Conservation (phyloP, 2,329 filamentous ascomycete species). For the Trichocomaceae sp. region DNA sequence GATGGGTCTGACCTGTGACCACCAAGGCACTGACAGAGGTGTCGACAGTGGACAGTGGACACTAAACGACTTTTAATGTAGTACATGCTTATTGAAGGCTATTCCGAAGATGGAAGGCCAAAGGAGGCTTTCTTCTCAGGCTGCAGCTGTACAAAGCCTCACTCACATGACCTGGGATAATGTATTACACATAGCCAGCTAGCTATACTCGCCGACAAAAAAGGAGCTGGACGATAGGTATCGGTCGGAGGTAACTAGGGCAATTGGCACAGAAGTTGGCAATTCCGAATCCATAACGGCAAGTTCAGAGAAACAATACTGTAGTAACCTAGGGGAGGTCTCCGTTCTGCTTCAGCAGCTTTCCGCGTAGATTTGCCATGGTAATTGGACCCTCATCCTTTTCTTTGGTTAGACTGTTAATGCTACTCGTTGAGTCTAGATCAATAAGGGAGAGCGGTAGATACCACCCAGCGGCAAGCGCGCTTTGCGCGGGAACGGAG, state of each 20-base stretch:
- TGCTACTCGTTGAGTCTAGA: background rate
- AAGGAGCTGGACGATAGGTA: background rate
- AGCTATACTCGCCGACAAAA: background rate
- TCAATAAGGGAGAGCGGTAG: background rate
- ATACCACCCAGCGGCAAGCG: conserved; percentile 28
- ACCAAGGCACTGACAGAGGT: background rate
- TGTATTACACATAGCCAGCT: background rate
- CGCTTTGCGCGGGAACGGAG: conserved; percentile 28
- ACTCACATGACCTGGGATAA: conserved; percentile 9
- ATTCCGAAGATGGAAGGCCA: background rate
- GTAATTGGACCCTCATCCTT: background rate
- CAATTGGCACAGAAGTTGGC: background rate
- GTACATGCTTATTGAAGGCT: background rate
- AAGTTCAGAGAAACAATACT: background rate
- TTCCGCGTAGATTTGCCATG: background rate
- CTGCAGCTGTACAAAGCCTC: background rate
- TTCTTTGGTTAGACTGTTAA: background rate
- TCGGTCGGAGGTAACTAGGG: background rate
- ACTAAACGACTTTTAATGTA: background rate
- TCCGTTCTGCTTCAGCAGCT: background rate
- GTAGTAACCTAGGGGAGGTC: no score
- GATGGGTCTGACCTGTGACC: background rate
- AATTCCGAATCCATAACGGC: background rate
- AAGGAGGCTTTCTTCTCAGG: background rate
- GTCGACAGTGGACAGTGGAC: no score